These are phyloP conservation scores for Fusarium veterinarium DNA, from an alignment of 2,329 filamentous ascomycete genomes.

Conservation along the genomic window DNA sequence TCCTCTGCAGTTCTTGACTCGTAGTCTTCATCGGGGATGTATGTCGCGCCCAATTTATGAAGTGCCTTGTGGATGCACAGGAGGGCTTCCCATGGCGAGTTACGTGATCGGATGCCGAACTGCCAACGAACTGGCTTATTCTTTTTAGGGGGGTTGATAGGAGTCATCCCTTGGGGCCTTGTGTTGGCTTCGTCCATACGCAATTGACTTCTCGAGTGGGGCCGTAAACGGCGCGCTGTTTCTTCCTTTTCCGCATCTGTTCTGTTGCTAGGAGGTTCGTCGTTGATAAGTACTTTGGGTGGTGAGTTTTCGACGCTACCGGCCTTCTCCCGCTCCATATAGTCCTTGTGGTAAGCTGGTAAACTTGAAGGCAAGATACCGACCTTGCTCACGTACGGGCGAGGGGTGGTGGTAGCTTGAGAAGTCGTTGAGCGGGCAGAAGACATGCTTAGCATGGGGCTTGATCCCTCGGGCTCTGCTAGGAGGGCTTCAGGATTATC, in stretches of 20 bases:
- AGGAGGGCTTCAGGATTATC: slow-evolving; percentile 51
- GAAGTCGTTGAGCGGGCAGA: slow-evolving; percentile 66
- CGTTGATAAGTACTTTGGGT: slow-evolving; percentile 57
- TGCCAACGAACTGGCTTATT: slow-evolving; percentile 92
- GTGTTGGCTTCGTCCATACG: slow-evolving; percentile 73
- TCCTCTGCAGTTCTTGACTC: slow-evolving; percentile 60
- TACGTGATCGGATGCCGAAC: slow-evolving; percentile 95
- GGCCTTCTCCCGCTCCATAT: slow-evolving; percentile 78
- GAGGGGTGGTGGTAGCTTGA: slow-evolving; percentile 59
- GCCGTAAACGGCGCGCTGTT: slow-evolving; percentile 83
- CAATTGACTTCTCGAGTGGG: slow-evolving; percentile 79
- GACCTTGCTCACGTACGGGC: slow-evolving; percentile 82
- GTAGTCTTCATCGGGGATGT: slow-evolving; percentile 76
- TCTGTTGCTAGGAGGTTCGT: slow-evolving; percentile 62
- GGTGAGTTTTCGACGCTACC: slow-evolving; percentile 59
- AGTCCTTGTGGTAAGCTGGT: slow-evolving; percentile 89
- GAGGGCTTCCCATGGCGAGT: slow-evolving; percentile 93
- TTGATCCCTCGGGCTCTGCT: slow-evolving; percentile 54
- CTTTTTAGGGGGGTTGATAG: slow-evolving; percentile 74
- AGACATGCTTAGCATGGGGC: slow-evolving; percentile 65
- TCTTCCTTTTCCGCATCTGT: slow-evolving; percentile 83
- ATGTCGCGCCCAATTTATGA: slow-evolving; percentile 86
- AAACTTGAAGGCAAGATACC: slow-evolving; percentile 92
- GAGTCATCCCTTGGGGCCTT: slow-evolving; percentile 72
- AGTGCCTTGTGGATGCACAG: slow-evolving; percentile 95